A percentile compares a stretch with the other conserved stretches of the same genome.
Conservation (phyloP, 108 stramenopile genomes). For the Nannochloropsis granulata region DNA sequence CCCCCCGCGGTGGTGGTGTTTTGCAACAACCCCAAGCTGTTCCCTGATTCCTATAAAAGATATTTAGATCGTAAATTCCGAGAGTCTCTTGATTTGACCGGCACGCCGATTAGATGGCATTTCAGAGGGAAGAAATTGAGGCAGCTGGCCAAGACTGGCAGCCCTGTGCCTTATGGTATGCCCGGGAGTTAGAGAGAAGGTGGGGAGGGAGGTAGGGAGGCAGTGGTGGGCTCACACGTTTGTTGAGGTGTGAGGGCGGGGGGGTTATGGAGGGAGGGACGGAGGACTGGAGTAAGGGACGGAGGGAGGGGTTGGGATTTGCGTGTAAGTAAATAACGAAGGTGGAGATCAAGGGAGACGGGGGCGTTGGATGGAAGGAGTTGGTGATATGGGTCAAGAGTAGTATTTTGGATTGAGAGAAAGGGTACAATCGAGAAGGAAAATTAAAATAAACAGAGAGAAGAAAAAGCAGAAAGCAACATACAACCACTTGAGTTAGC, state of each 20-base stretch:
- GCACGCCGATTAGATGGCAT: conserved; percentile 85
- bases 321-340: too few relatives aligned
- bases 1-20: conserved; percentile 89
- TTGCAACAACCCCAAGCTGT: conserved; percentile 76
- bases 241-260: too few relatives aligned
- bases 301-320: too few relatives aligned
- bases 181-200: not conserved
- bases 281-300: too few relatives aligned
- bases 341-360: too few relatives aligned
- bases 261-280: too few relatives aligned
- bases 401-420: not conserved
- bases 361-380: not conserved
- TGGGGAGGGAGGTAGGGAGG: not conserved
- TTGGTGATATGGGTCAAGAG: not conserved
- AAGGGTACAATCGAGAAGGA: not conserved
- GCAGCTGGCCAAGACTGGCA: not conserved
- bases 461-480: not conserved
- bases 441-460: not conserved
- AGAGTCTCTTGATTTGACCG: conserved; percentile 75
- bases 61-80: conserved; percentile 91
- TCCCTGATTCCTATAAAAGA: conserved; percentile 78
- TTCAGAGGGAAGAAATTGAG: conserved; percentile 76
- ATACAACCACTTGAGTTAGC: too few relatives aligned
- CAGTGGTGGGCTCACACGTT: not conserved
- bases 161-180: not conserved